A percentile compares a stretch with the other conserved stretches of the same genome.
phyloP scores from a whole-genome alignment of 163 green algal genomes.

The Chloromonas sp. region DNA sequence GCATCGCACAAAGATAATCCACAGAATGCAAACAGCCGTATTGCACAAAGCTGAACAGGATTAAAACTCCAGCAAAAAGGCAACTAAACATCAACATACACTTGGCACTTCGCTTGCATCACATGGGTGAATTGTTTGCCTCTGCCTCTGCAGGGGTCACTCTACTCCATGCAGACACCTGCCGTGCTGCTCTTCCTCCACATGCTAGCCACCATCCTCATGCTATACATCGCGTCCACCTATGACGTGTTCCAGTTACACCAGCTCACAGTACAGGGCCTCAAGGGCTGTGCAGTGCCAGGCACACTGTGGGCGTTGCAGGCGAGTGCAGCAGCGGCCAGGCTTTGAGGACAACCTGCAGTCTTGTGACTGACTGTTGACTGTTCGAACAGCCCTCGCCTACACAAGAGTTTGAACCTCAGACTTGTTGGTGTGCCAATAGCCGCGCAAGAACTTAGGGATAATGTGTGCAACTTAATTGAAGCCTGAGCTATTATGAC shows the following conservation, averaged over 20 bases:
- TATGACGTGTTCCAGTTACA: constrained; percentile 9
- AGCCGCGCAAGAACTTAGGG: too few species aligned
- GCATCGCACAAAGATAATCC: too few species aligned
- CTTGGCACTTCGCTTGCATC: not conserved
- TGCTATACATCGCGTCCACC: not conserved
- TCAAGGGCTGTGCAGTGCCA: not conserved
- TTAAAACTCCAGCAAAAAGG: too few species aligned
- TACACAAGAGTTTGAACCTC: too few species aligned
- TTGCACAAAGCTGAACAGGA: too few species aligned
- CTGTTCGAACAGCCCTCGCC: too few species aligned
- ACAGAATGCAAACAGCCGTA: too few species aligned
- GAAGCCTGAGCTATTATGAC: too few species aligned
- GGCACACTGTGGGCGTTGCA: not conserved
- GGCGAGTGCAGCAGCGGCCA: not conserved
- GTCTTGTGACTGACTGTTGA: not conserved
- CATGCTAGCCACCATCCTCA: constrained; percentile 2
- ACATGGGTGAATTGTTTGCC: not conserved
- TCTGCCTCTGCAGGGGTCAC: constrained; percentile 6
- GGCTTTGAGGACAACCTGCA: not conserved
- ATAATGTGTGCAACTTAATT: too few species aligned
- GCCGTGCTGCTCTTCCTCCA: constrained; percentile 8
- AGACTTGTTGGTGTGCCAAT: too few species aligned
- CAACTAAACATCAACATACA: not conserved
- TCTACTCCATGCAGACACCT: constrained; percentile 2
- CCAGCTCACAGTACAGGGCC: not conserved